A percentile compares a stretch with the other conserved stretches of the same genome.
Conservation (phyloP, 257 asterid species). For the Mitragyna speciosa region DNA sequence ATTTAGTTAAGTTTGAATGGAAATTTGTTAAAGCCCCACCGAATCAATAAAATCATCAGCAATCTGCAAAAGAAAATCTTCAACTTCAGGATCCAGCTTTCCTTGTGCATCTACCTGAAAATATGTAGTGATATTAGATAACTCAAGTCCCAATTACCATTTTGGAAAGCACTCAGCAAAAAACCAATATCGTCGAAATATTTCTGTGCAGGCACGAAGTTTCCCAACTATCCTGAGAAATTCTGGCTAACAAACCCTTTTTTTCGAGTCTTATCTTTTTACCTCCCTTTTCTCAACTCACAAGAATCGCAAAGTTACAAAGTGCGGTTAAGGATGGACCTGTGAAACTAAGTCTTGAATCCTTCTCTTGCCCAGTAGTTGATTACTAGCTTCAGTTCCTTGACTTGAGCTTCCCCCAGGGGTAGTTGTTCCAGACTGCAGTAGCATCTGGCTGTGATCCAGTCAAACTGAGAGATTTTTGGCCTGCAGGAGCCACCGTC, state of each 20-base stretch:
- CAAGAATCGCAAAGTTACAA: neutral
- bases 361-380: conserved; percentile 88
- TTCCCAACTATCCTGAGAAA: neutral
- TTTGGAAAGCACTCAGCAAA: neutral
- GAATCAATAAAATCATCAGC: conserved; percentile 87
- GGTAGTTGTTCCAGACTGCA: conserved; percentile 80
- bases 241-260: neutral
- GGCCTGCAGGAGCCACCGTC: conserved; percentile 59
- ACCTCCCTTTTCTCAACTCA: conserved; percentile 8
- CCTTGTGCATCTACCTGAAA: conserved; percentile 66
- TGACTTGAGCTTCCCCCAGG: conserved; percentile 96
- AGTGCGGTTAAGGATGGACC: conserved; percentile 39
- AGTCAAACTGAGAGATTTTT: conserved; percentile 77
- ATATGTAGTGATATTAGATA: conserved; percentile 10
- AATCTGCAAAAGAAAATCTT: conserved; percentile 73
- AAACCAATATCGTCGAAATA: neutral
- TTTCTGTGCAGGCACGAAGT: neutral
- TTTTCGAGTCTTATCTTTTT: no score
- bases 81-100: conserved; percentile 80
- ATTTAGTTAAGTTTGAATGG: conserved; percentile 7
- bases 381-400: conserved; percentile 88
- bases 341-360: conserved; percentile 85
- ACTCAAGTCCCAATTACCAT: neutral
- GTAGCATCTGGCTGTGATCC: conserved; percentile 95
- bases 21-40: conserved; percentile 46